These are phyloP conservation scores for Chalaropsis ovoidea DNA, from an alignment of 2,329 filamentous ascomycete genomes.

Conservation along the genomic window DNA sequence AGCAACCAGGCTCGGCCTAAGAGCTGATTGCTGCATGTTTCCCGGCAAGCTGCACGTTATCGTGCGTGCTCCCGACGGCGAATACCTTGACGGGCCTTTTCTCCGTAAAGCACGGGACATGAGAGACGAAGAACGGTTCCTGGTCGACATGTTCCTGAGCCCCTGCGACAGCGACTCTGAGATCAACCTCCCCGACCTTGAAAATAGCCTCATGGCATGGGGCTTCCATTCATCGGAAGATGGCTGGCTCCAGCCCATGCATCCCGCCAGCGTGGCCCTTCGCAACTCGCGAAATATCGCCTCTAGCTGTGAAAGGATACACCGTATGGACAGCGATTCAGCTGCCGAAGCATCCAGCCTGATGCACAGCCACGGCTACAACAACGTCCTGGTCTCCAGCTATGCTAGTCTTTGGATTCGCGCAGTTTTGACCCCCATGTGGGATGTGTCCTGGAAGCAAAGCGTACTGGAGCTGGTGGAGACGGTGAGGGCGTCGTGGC, in stretches of 20 bases:
- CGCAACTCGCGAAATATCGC: slow-evolving; percentile 46
- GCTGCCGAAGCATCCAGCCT: slow-evolving; percentile 13
- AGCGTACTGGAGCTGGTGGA: not conserved
- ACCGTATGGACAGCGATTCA: slow-evolving; percentile 12
- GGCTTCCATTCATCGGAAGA: slow-evolving; percentile 37
- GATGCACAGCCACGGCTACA: not conserved
- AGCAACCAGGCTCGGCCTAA: slow-evolving; percentile 61
- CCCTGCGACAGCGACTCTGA: slow-evolving; percentile 65
- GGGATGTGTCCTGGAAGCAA: slow-evolving; percentile 7
- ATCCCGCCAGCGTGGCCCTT: slow-evolving; percentile 57
- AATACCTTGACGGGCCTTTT: slow-evolving; percentile 47
- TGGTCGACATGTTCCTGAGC: slow-evolving; percentile 62
- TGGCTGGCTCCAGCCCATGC: slow-evolving; percentile 53
- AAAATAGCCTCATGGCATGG: slow-evolving; percentile 45
- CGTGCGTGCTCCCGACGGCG: slow-evolving; percentile 51
- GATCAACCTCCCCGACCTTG: slow-evolving; percentile 50
- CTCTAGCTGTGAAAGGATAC: slow-evolving; percentile 22
- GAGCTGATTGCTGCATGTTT: slow-evolving; percentile 69
- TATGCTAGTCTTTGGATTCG: slow-evolving; percentile 23
- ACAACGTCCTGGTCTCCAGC: slow-evolving; percentile 15
- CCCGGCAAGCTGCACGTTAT: slow-evolving; percentile 79
- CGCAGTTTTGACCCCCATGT: slow-evolving; percentile 10
- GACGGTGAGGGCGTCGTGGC: slow-evolving; percentile 6
- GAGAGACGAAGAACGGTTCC: slow-evolving; percentile 29
- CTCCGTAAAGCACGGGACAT: not conserved